Evolutionary conservation across 768 basidiomycete genomes (phyloP), one percentile per base, ranked within the genome.

Genomic region (Amanita inopinata): DNA sequence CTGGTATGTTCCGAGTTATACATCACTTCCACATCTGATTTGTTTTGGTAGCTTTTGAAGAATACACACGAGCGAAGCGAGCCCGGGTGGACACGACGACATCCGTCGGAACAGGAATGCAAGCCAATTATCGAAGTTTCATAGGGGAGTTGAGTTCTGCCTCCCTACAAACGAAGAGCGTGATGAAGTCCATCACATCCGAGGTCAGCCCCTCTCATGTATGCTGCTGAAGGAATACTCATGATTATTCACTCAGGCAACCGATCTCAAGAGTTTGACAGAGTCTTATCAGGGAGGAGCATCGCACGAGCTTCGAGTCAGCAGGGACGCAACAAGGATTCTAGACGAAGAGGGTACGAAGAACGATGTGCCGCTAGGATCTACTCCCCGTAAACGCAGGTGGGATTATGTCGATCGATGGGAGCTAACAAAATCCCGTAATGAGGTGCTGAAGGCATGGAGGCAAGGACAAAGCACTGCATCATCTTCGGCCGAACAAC

Each of bases 321-420:
- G 84, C 15, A 71, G 73, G 33, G 62, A 69, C 15, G 71, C 72
- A 1, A 71, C 71, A 2, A 63, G 69, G 22, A 60, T 65, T 10
- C 60, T 89, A 15, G 55, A 68, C 5, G 71, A 77, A 20, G 66
- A 78, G 43, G 85, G 79, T 6, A 65, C 72, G 5, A 71, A 63
- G 43, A 75, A 77, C 42, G 88, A 90, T 52, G 55, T 62, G 15
- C 62, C 83, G 1, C 85, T 80, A 10, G 88, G 88, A 4, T 61
- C 62, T 41, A 91, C 88, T 2, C 89, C 89, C 25, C 76, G 74
- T 34, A 89, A 86, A 65, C 78, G 83, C 23, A 59, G 61, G 22
- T 83, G 83, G 78, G 65, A 80, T 46, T 80, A 80, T 46, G 66
- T 69, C 4, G 81, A 83, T 49, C 61, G 75, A 38, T 90, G 88